Evolutionary conservation across 306 rosid species (phyloP).

Genomic region (Sicyos baderoa): DNA sequence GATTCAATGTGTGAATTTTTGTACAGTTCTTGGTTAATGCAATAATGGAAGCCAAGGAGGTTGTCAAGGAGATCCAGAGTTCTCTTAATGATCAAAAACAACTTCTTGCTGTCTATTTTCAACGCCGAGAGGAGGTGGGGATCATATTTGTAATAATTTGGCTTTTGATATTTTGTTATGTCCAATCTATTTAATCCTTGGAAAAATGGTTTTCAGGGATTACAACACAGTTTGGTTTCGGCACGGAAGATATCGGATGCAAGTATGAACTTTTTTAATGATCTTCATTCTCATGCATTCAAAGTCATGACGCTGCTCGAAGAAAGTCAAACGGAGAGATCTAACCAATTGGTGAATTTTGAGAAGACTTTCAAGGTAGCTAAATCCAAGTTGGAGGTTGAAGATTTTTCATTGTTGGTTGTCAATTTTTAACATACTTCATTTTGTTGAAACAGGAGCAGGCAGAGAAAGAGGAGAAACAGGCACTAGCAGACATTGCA

Average conservation of each 20-base stretch:
- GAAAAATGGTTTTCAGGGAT: slow-evolving; percentile 40
- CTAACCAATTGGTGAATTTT: slow-evolving; percentile 43
- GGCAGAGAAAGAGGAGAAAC: slow-evolving; percentile 57
- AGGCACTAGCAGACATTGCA: slow-evolving; percentile 55
- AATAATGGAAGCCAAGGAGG: slow-evolving; percentile 58
- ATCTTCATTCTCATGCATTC: slow-evolving; percentile 48
- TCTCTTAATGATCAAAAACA: slow-evolving; percentile 72
- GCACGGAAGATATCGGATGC: slow-evolving; percentile 61
- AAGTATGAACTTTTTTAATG: slow-evolving; percentile 44
- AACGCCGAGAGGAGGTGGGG: slow-evolving; percentile 61
- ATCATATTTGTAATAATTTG: not conserved
- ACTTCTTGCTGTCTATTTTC: slow-evolving; percentile 42
- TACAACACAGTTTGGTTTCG: slow-evolving; percentile 48
- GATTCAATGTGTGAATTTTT: slow-evolving; percentile 14
- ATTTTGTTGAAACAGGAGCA: slow-evolving; percentile 54
- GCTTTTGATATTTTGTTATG: not conserved
- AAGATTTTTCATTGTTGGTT: not conserved
- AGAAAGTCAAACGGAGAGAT: slow-evolving; percentile 50
- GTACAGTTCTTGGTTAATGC: slow-evolving; percentile 59
- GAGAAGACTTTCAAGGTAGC: slow-evolving; percentile 76
- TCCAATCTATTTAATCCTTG: slow-evolving; percentile 3
- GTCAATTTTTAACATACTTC: not conserved
- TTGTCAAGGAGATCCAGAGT: slow-evolving; percentile 44
- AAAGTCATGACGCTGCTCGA: slow-evolving; percentile 46
- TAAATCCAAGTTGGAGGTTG: not conserved